Percentiles rank a stretch among this genome's conserved stretches.
These are phyloP conservation scores for Knufia fluminis DNA, from an alignment of 2,329 filamentous ascomycete genomes.

Conservation along the genomic window DNA sequence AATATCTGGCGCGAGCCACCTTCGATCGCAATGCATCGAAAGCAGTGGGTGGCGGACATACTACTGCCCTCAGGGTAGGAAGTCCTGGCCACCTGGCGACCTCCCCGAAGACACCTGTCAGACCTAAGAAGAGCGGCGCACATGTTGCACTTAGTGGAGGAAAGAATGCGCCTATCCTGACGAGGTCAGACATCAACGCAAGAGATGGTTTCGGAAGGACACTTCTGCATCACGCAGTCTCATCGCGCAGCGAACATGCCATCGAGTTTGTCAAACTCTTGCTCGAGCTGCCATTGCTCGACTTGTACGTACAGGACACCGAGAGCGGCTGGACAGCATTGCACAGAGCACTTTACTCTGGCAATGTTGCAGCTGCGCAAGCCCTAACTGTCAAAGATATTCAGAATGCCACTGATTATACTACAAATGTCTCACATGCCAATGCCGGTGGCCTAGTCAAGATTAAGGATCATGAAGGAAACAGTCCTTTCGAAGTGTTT, in stretches of 20 bases:
- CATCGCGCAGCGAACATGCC: conserved; percentile 61
- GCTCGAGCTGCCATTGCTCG: conserved; percentile 70
- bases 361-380: conserved; percentile 78
- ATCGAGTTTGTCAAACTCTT: conserved; percentile 68
- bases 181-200: conserved; percentile 66
- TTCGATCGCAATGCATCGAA: conserved; percentile 30
- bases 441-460: conserved; percentile 68
- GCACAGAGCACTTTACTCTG: conserved; percentile 80
- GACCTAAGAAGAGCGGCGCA: conserved; percentile 22
- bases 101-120: conserved; percentile 31
- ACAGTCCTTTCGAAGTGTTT: conserved; percentile 89
- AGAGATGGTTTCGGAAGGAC: conserved; percentile 76
- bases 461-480: conserved; percentile 89
- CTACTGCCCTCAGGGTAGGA: conserved; percentile 29
- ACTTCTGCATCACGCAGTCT: conserved; percentile 72
- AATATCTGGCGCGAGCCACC: conserved; percentile 67
- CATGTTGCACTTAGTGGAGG: conserved; percentile 10
- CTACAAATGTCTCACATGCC: conserved; percentile 48
- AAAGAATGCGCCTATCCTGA: conserved; percentile 30
- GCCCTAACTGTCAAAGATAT: conserved; percentile 71
- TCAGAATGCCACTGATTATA: conserved; percentile 54
- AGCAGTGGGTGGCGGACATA: conserved; percentile 32
- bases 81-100: conserved; percentile 37
- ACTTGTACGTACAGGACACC: conserved; percentile 75
- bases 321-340: conserved; percentile 96